These are phyloP conservation scores for Sonneratia alba DNA, from an alignment of 345 rosid species.

Conservation along the genomic window DNA sequence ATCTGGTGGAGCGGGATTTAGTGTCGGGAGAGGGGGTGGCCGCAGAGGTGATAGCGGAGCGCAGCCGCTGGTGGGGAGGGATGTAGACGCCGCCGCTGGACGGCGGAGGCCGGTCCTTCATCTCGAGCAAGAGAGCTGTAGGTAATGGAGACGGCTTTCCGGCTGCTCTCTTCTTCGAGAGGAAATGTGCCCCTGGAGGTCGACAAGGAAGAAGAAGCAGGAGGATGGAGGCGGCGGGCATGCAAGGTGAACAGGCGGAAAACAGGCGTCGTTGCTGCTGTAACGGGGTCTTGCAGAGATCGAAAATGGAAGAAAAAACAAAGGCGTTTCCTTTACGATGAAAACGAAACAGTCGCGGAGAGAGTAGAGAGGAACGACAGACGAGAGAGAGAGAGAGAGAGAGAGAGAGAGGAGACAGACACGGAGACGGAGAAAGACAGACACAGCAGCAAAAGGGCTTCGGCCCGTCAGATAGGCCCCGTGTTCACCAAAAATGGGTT, in stretches of 20 bases:
- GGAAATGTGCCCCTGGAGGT: slow-evolving; percentile 2
- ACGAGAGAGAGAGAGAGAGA: neutral
- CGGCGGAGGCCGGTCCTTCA: slow-evolving; percentile 71
- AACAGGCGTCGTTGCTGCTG: too few species aligned
- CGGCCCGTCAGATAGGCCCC: too few species aligned
- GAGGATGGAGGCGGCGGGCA: slow-evolving; percentile 18
- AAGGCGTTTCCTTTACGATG: neutral
- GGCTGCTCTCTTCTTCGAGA: neutral
- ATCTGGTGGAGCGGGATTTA: slow-evolving; percentile 14
- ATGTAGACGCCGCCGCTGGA: slow-evolving; percentile 49
- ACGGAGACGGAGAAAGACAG: too few species aligned
- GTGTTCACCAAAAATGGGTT: too few species aligned
- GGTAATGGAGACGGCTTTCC: slow-evolving; percentile 21
- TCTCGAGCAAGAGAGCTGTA: slow-evolving; percentile 11
- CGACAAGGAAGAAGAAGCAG: slow-evolving; percentile 6
- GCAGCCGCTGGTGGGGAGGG: slow-evolving; percentile 73
- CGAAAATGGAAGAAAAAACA: neutral
- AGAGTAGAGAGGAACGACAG: neutral
- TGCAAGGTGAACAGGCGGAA: slow-evolving; percentile 10
- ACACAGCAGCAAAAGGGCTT: too few species aligned
- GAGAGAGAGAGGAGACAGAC: neutral
- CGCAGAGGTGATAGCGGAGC: slow-evolving; percentile 31
- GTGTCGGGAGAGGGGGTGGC: slow-evolving; percentile 2
- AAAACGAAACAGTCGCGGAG: neutral
- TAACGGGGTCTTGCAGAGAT: neutral